Base-by-base conservation (phyloP, 2,329 filamentous ascomycete genomes). In the Penicillium freii region DNA sequence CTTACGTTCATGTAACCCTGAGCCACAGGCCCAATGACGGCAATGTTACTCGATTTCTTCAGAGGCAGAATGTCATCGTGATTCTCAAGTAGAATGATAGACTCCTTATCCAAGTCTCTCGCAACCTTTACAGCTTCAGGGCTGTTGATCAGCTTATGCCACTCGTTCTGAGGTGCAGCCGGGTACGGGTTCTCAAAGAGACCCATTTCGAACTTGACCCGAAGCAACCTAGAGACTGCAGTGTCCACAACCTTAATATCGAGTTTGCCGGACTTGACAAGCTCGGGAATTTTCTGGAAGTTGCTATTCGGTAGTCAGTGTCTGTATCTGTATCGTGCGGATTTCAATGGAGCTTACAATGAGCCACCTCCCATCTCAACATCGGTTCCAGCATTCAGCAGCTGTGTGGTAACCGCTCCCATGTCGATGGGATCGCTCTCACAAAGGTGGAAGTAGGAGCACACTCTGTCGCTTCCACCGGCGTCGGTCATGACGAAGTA, bases 341-440 rank as follows among this genome's bases (percentile, higher is more conserved):
- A 2, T 19, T 36, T 15, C 19, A 19, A 36, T 36, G 11, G 4
- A 36, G 19, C 72, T 62, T 62, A 74, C 72, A 84, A 91, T 21
- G 85, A 87, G 21, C 89, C 88, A 39, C 88, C 88, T 13, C 88
- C 88, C 88, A 91, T 91, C 66, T 91, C 89, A 13, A 88, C 69
- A 44, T 91, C 88, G 49, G 85, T 88, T 3, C 89, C 88, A 5
- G 87, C 86, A 0, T 84, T 84, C 5, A 91, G 79, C 9, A 84
- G 77, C 73, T 82, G 81, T 48, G 84, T 75, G 0, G 86, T 87
- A 25, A 91, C 81, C 3, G 87, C 84, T 53, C 86, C 82, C 51
- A 83, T 84, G 65, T 90, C 88, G 42, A 87, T 81, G 0, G 84
- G 84, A 29, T 79, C 76, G 25, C 79, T 77, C 31, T 76, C 76